Conservation (phyloP, 1,284 basidiomycete genomes). For the Puccinia triticina region DNA sequence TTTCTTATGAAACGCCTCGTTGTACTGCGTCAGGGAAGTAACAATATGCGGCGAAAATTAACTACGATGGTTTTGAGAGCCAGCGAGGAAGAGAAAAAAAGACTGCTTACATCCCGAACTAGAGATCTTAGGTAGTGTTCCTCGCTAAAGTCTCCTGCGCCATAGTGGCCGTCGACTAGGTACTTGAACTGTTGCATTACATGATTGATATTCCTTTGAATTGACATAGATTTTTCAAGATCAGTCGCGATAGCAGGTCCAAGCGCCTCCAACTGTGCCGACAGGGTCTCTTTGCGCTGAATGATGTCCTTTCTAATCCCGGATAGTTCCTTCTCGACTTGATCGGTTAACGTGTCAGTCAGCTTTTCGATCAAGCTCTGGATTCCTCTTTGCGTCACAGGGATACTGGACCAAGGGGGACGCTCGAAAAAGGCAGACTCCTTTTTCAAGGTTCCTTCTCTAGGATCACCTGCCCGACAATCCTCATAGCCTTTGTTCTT, state of each 20-base stretch:
- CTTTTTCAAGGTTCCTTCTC: not conserved
- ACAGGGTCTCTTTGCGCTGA: not conserved
- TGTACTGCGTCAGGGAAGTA: slow-evolving; percentile 91
- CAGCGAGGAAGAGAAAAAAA: not conserved
- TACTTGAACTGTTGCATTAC: slow-evolving; percentile 7
- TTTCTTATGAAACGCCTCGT: not conserved
- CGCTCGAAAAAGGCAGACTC: not conserved
- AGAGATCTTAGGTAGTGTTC: not conserved
- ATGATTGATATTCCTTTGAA: slow-evolving; percentile 8
- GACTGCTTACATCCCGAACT: not conserved
- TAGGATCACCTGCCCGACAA: not conserved
- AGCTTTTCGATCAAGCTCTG: not conserved
- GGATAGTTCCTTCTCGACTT: not conserved
- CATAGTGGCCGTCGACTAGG: slow-evolving; percentile 15
- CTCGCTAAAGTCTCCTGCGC: not conserved
- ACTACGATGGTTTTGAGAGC: not conserved
- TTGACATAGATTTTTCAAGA: not conserved
- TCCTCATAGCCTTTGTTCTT: slow-evolving; percentile 24
- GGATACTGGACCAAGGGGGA: slow-evolving; percentile 1
- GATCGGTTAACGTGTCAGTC: not conserved
- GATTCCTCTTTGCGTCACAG: slow-evolving; percentile 3
- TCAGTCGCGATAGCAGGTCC: not conserved
- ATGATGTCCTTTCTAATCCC: not conserved
- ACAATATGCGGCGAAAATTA: slow-evolving; percentile 81
- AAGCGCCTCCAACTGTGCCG: not conserved